Base-by-base conservation (phyloP, 1,284 basidiomycete species). In the Microbotryum scabiosae region DNA sequence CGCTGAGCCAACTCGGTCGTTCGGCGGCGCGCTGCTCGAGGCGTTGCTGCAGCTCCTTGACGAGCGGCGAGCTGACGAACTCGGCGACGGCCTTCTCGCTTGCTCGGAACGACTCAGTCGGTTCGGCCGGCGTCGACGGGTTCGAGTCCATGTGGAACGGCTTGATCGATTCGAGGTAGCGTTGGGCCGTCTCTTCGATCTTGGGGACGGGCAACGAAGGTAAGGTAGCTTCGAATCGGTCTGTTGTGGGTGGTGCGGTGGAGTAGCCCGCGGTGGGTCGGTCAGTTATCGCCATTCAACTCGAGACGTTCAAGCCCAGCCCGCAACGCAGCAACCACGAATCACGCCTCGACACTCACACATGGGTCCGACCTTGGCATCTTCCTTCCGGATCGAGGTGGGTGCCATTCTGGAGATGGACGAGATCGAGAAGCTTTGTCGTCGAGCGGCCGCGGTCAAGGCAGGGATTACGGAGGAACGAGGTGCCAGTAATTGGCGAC, bases 161-260 rank as follows among this genome's bases (percentile, higher is more conserved):
- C 54, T 82, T 77, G 45, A 92, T 83, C 1, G 85, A 82, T 69
- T 90, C 87, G 69, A 93, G 83, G 78, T 94, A 97, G 74, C 93
- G 93, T 56, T 81, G 73, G 26, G 87, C 79, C 0, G 92, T 96
- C 2, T 87, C 87, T 9, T 83, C 77, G 50, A 97, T 81, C 2
- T 86, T 76, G 0, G 92, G 92, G 0, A 96, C 85, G 41, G 92
- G 92, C 4, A 97, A 81, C 54, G 78, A 79, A 1, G 92, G 92
- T 2, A 97, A 78, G 4, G 85, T 85, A 7, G 82, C 79, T 71
- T 96, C 66, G 56, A 68, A 67, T 20, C 67, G 67, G 62, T 61
- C 67, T 68, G 60, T 21, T 23, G 20, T 41, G 36, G 3, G 16
- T 41, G 16, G 47, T 30, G 12, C 2, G 46, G 46, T 25, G 46